phyloP scores from a whole-genome alignment of 148 eudicot species.

The Rhododendron vialii region DNA sequence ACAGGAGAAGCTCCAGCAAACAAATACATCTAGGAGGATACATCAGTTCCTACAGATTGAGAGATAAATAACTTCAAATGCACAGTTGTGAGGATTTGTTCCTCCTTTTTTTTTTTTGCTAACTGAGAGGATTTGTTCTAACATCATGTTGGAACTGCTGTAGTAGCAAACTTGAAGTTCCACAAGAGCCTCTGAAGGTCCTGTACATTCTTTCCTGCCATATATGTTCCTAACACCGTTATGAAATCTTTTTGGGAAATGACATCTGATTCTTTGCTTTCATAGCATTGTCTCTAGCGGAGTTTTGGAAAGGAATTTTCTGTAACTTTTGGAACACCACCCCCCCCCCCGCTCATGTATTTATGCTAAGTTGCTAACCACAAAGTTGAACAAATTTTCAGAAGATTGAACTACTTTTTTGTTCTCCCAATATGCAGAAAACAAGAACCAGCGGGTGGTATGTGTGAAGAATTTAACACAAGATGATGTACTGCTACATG shows the following conservation, averaged over 20 bases:
- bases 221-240: neutral
- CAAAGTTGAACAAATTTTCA: neutral
- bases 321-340: neutral
- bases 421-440: slow-evolving; percentile 28
- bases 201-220: neutral
- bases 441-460: slow-evolving; percentile 73
- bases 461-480: slow-evolving; percentile 74
- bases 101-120: no score
- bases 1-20: neutral
- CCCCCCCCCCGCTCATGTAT: no score
- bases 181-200: neutral
- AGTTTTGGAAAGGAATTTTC: neutral
- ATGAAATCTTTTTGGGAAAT: neutral
- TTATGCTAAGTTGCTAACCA: neutral
- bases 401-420: neutral
- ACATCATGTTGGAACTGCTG: neutral
- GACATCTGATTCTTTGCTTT: neutral
- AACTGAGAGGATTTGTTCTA: neutral
- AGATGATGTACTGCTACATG: slow-evolving; percentile 61
- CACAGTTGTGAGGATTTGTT: neutral
- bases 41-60: neutral
- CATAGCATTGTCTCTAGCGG: neutral
- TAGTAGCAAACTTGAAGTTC: neutral
- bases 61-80: neutral
- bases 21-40: neutral